Evolutionary conservation across 257 asterid species (phyloP).

Genomic region (Solanum lycopersicoides): DNA sequence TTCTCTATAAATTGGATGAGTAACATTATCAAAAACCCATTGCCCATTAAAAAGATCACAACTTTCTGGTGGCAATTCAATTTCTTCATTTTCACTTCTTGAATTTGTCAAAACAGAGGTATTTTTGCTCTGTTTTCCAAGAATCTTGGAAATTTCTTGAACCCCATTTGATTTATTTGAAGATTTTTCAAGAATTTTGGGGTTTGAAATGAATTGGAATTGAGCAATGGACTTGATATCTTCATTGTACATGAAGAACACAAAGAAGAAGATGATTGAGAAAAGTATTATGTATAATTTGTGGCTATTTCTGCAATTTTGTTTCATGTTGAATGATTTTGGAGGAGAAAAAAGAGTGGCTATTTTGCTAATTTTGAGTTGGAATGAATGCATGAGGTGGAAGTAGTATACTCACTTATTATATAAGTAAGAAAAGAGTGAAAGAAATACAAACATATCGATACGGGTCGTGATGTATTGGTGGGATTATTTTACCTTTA

Average conservation of each 20-base stretch:
- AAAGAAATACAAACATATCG: neutral
- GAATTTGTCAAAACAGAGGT: slow-evolving; percentile 20
- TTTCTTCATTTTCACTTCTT: slow-evolving; percentile 18
- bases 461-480: neutral
- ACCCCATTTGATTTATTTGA: slow-evolving; percentile 1
- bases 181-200: slow-evolving; percentile 18
- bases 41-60: slow-evolving; percentile 62
- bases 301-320: slow-evolving; percentile 21
- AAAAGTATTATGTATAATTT: slow-evolving; percentile 36
- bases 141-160: slow-evolving; percentile 1
- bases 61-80: slow-evolving; percentile 45
- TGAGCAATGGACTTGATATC: slow-evolving; percentile 67
- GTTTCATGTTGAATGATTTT: slow-evolving; percentile 36
- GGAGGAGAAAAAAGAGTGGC: slow-evolving; percentile 17
- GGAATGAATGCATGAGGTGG: slow-evolving; percentile 45
- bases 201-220: slow-evolving; percentile 38
- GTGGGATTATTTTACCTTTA: fast-evolving
- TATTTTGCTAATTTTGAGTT: slow-evolving; percentile 14
- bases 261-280: slow-evolving; percentile 51
- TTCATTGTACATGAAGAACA: slow-evolving; percentile 67
- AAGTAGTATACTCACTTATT: neutral
- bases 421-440: neutral
- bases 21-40: slow-evolving; percentile 65
- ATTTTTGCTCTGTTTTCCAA: neutral
- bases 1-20: slow-evolving; percentile 58